phyloP scores from a whole-genome alignment of 2,329 filamentous ascomycete species.

The Verticillium albo-atrum region DNA sequence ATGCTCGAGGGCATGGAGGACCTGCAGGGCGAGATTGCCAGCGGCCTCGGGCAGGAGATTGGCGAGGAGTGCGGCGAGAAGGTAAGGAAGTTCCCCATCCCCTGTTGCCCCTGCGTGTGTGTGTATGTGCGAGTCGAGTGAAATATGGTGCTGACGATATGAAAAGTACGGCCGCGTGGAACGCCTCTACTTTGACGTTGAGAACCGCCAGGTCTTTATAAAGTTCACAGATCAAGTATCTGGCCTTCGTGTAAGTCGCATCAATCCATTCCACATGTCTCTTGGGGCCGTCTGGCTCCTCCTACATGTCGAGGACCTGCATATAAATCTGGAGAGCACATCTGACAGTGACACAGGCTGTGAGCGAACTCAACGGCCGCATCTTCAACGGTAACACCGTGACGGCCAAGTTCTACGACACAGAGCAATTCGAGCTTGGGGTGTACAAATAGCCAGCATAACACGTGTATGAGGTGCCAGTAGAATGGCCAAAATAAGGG shows the following conservation, averaged over 20 bases:
- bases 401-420: slow-evolving; percentile 75
- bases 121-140: slow-evolving; percentile 2
- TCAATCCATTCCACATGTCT: too few species aligned
- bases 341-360: slow-evolving; percentile 51
- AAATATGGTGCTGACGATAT: background rate
- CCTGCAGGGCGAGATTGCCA: slow-evolving; percentile 70
- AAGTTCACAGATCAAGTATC: slow-evolving; percentile 85
- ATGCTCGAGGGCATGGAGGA: slow-evolving; percentile 84
- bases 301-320: too few species aligned
- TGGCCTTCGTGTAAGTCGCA: slow-evolving; percentile 67
- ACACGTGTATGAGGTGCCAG: background rate
- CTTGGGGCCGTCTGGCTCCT: too few species aligned
- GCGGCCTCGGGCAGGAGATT: slow-evolving; percentile 83
- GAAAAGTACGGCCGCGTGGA: slow-evolving; percentile 76
- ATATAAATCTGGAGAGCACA: background rate
- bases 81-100: slow-evolving; percentile 32
- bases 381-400: slow-evolving; percentile 87
- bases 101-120: background rate
- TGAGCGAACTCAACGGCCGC: slow-evolving; percentile 83
- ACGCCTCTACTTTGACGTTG: slow-evolving; percentile 68
- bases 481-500: too few species aligned
- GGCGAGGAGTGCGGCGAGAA: slow-evolving; percentile 88
- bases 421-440: slow-evolving; percentile 74
- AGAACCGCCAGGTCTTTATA: slow-evolving; percentile 73
- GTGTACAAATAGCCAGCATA: slow-evolving; percentile 29